Percentiles rank a stretch among this genome's conserved stretches.
Evolutionary conservation across 2,329 filamentous ascomycete genomes (phyloP).

Genomic region (Coleophoma crateriformis): DNA sequence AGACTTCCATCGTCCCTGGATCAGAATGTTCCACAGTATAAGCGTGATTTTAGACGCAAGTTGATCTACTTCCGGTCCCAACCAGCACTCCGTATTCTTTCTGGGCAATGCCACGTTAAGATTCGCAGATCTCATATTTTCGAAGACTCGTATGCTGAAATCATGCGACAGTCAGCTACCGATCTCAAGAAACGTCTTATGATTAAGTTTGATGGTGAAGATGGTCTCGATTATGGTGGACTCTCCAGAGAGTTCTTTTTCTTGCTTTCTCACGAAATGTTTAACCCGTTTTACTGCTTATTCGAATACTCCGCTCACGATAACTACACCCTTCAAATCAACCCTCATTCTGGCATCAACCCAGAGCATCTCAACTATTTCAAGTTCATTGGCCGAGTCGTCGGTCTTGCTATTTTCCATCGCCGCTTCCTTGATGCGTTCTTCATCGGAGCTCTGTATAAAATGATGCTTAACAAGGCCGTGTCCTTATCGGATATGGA

Average conservation of each 20-base stretch:
- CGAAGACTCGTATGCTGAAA: conserved; percentile 97
- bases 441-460: conserved; percentile 98
- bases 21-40: conserved; percentile 98
- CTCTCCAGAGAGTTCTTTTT: conserved; percentile 99
- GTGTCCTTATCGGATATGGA: conserved; percentile 95
- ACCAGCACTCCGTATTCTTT: conserved; percentile 89
- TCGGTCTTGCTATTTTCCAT: conserved; percentile 97
- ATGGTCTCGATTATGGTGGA: conserved; percentile 96
- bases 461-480: conserved; percentile 96
- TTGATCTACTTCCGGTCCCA: conserved; percentile 99
- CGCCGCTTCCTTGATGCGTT: conserved; percentile 95
- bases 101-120: conserved; percentile 97
- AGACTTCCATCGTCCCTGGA: conserved; percentile 91
- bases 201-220: conserved; percentile 99
- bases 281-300: conserved; percentile 98
- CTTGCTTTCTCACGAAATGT: conserved; percentile 98
- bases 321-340: conserved; percentile 99
- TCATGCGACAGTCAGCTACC: conserved; percentile 90
- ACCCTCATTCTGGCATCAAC: conserved; percentile 98
- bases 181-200: conserved; percentile 98
- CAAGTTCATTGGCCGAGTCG: conserved; percentile 97
- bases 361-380: conserved; percentile 99
- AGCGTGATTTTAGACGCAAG: conserved; percentile 96
- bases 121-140: conserved; percentile 95
- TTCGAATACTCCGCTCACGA: conserved; percentile 99